Conservation (phyloP, 2,329 filamentous ascomycete species). For the Botryosphaeria dothidea region DNA sequence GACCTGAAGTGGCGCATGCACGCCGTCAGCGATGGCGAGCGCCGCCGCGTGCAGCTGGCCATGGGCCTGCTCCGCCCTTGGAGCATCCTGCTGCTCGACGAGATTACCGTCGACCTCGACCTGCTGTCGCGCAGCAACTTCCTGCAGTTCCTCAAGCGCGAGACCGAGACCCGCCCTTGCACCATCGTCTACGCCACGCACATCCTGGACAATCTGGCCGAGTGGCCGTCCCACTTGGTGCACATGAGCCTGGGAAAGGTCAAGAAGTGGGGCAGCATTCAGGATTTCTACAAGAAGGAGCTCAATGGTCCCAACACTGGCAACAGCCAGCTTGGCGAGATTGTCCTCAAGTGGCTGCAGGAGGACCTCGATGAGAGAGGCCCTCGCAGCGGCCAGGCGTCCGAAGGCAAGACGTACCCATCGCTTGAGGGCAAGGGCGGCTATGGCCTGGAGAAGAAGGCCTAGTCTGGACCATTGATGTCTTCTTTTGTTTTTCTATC, state of each 20-base stretch:
- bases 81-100: slow-evolving; percentile 87
- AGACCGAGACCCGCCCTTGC: slow-evolving; percentile 79
- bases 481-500: not conserved
- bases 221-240: slow-evolving; percentile 93
- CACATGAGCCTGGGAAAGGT: slow-evolving; percentile 91
- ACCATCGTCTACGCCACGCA: slow-evolving; percentile 98
- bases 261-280: slow-evolving; percentile 80
- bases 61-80: slow-evolving; percentile 94
- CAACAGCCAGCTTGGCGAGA: slow-evolving; percentile 81
- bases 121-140: slow-evolving; percentile 83
- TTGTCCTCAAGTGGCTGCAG: slow-evolving; percentile 85
- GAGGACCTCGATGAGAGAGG: slow-evolving; percentile 78
- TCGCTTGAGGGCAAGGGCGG: slow-evolving; percentile 61
- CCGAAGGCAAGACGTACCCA: slow-evolving; percentile 67
- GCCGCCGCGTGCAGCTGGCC: slow-evolving; percentile 86
- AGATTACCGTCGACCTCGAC: slow-evolving; percentile 96
- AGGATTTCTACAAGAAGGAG: slow-evolving; percentile 63
- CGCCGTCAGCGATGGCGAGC: slow-evolving; percentile 89
- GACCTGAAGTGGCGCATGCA: slow-evolving; percentile 94
- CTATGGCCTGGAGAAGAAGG: slow-evolving; percentile 49
- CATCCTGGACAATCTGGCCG: slow-evolving; percentile 90
- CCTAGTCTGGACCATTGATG: not conserved
- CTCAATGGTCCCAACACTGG: slow-evolving; percentile 50
- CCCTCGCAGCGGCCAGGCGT: slow-evolving; percentile 64
- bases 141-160: slow-evolving; percentile 77